These are phyloP conservation scores for Rhizopus delemar DNA, from an alignment of 371 early-diverging fungal species.

Conservation along the genomic window DNA sequence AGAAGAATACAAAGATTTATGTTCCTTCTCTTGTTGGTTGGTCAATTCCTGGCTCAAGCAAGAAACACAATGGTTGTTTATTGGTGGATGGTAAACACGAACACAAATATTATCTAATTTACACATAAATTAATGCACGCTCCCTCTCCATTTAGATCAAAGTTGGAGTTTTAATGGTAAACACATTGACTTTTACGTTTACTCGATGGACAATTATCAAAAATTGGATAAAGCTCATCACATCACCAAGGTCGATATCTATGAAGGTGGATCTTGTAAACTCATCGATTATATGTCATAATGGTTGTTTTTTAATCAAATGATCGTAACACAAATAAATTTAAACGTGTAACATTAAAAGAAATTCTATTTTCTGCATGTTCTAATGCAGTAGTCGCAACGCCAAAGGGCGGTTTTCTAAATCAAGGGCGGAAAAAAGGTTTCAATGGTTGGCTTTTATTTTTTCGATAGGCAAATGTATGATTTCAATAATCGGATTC, in stretches of 20 bases:
- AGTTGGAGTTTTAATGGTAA: slow-evolving; percentile 51
- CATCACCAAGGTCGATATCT: slow-evolving; percentile 43
- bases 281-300: slow-evolving; percentile 42
- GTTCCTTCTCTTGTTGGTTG: slow-evolving; percentile 51
- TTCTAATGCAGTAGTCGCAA: too few species aligned
- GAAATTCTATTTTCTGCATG: too few species aligned
- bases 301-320: not conserved
- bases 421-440: too few species aligned
- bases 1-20: slow-evolving; percentile 54
- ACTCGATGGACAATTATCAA: slow-evolving; percentile 38
- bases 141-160: slow-evolving; percentile 27
- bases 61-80: slow-evolving; percentile 54
- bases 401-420: too few species aligned
- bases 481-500: too few species aligned
- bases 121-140: not conserved
- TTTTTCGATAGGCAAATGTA: too few species aligned
- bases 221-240: slow-evolving; percentile 34
- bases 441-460: too few species aligned
- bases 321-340: not conserved
- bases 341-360: not conserved
- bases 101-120: too few species aligned
- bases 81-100: slow-evolving; percentile 37
- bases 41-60: slow-evolving; percentile 42
- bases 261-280: slow-evolving; percentile 53
- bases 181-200: slow-evolving; percentile 52